Percentiles rank a stretch among this genome's conserved stretches.
Conservation (phyloP, 2,329 filamentous ascomycete species). For the Plenodomus lindquistii region DNA sequence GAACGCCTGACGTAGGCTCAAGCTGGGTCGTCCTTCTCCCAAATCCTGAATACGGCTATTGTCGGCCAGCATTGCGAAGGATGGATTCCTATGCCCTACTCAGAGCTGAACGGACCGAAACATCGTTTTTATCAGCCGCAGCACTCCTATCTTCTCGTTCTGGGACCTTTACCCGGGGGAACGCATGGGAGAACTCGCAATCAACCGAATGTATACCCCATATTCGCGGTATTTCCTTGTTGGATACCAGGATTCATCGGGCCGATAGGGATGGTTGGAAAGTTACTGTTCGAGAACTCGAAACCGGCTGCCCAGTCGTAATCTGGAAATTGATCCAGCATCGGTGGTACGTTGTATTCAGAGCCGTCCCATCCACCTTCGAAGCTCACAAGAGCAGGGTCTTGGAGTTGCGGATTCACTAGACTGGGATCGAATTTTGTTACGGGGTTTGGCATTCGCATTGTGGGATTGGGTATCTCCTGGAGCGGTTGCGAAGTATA, state of each 20-base stretch:
- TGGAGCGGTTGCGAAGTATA: constrained; percentile 17
- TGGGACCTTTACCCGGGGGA: neutral
- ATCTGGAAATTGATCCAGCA: constrained; percentile 43
- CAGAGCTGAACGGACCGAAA: neutral
- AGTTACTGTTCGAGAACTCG: constrained; percentile 37
- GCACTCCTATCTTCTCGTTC: neutral
- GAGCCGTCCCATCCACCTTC: constrained; percentile 30
- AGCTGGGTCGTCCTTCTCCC: neutral
- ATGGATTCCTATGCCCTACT: neutral
- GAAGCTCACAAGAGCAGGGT: constrained; percentile 28
- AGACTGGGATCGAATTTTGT: constrained; percentile 34
- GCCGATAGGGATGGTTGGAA: constrained; percentile 25
- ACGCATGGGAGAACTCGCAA: neutral
- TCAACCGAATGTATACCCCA: constrained; percentile 33
- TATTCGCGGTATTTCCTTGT: constrained; percentile 18
- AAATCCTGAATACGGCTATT: neutral
- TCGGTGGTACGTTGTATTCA: constrained; percentile 34
- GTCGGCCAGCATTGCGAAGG: neutral
- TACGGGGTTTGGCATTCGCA: constrained; percentile 21
- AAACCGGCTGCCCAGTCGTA: constrained; percentile 45
- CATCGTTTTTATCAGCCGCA: neutral
- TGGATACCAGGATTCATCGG: constrained; percentile 26
- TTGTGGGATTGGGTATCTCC: constrained; percentile 17
- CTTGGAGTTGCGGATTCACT: constrained; percentile 24
- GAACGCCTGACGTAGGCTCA: neutral